Base-by-base conservation (phyloP, 1,284 basidiomycete genomes). In the Inonotus obliquus region DNA sequence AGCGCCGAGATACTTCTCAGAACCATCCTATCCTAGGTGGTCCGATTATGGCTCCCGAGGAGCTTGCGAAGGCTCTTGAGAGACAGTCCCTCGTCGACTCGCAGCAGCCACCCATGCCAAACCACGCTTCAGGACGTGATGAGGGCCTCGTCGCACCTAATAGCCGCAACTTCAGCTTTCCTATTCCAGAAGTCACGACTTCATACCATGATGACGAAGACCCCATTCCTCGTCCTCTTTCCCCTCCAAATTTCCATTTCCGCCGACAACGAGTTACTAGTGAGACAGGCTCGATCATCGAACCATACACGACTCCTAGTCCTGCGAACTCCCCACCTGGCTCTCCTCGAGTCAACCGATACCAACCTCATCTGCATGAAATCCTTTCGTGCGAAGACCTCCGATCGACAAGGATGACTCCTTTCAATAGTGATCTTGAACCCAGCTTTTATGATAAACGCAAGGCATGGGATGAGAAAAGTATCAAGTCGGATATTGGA, bases 181-280 rank as follows among this genome's bases (percentile, higher is more conserved):
- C 23, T 17, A 21, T 10, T 21, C 5, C 48, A 1, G 23, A 25
- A 49, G 9, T 25, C 48, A 23, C 48, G 23, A 14, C 23, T 21
- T 7, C 17, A 44, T n/a, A n/a, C n/a, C n/a, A n/a, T n/a, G 4
- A 44, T 11, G 14, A 14, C 25, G 37, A 44, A 39, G 54, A 52
- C 37, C 37, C 45, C 25, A 37, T 44, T 7, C 37, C 53, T 19
- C 60, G 60, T 27, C 47, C 60, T 35, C 60, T 61, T 17, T 57
- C 54, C 45, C 60, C 60, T 11, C 60, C 60, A 14, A 54, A 54
- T 6, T 54, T 51, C 5, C 60, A 61, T 45, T 56, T 61, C 48
- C 54, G 60, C 7, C 45, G 35, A 13, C 35, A 47, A 11, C 45
- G 35, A 23, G 47, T 54, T 41, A 17, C 39, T 23, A 49, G 41